A percentile compares a stretch with the other conserved stretches of the same genome.
Conservation (phyloP, 208 protist genomes). For the Vickermania spadyakhi region DNA sequence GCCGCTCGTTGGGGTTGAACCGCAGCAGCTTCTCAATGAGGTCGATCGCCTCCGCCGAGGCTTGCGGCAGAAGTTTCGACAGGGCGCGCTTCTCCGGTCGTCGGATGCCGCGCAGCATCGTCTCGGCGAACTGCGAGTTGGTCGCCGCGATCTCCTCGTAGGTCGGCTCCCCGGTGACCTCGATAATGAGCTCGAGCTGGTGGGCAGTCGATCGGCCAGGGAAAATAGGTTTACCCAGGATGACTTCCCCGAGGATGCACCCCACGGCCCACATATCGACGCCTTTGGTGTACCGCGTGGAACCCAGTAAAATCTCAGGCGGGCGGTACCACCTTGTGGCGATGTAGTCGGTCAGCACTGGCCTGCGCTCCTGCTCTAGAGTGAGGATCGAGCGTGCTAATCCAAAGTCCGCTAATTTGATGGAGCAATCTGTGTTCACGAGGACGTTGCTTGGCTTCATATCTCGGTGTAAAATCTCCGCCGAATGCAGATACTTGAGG, state of each 20-base stretch:
- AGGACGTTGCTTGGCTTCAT: constrained; percentile 92
- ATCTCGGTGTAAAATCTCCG: constrained; percentile 89
- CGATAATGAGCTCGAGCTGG: constrained; percentile 95
- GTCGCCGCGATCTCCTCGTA: constrained; percentile 90
- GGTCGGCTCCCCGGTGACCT: constrained; percentile 80
- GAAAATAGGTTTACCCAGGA: constrained; percentile 93
- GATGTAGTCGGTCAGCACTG: constrained; percentile 94
- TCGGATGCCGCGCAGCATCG: constrained; percentile 90
- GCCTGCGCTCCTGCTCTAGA: constrained; percentile 72
- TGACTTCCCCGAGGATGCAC: constrained; percentile 96
- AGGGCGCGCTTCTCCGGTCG: constrained; percentile 55
- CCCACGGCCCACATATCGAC: constrained; percentile 98
- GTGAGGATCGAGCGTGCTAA: constrained; percentile 92
- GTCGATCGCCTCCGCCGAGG: constrained; percentile 89
- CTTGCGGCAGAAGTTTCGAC: constrained; percentile 86
- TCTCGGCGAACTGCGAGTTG: constrained; percentile 91
- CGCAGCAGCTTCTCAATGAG: constrained; percentile 90
- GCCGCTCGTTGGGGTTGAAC: constrained; percentile 94
- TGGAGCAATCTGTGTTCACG: constrained; percentile 91
- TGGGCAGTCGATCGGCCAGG: constrained; percentile 94
- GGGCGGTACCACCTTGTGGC: constrained; percentile 97
- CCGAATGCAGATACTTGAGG: constrained; percentile 94
- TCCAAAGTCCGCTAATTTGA: constrained; percentile 98
- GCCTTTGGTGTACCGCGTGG: constrained; percentile 92
- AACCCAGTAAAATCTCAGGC: constrained; percentile 97